Conservation (phyloP, 495 filamentous ascomycete species). For the Lasiosphaeria hispida region DNA sequence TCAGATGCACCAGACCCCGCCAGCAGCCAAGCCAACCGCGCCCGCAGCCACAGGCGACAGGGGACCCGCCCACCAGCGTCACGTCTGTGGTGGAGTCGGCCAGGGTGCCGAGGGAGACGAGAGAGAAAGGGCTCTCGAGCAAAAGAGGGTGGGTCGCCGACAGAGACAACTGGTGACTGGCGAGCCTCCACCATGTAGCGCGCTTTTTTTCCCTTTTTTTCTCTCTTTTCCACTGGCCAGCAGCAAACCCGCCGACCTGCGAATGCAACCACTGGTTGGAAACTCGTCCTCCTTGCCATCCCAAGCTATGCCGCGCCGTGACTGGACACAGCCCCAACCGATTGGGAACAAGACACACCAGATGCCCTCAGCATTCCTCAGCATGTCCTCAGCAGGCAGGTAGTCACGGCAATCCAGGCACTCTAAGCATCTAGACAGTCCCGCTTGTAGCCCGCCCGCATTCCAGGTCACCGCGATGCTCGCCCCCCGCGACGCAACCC, state of each 20-base stretch:
- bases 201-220: conserved; percentile 3
- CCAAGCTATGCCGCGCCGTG: no score
- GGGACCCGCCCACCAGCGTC: no score
- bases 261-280: conserved; percentile 10
- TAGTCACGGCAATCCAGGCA: background rate
- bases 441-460: background rate
- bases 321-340: conserved; percentile 20
- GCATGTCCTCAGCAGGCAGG: background rate
- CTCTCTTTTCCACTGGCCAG: conserved; percentile 1
- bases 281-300: no score
- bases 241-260: background rate
- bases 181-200: background rate
- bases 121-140: no score
- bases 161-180: conserved; percentile 4
- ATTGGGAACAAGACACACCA: conserved; percentile 20
- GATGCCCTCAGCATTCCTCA: background rate
- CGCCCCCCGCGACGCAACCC: no score
- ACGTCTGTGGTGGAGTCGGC: no score
- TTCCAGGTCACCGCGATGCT: no score
- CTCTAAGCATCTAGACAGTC: background rate
- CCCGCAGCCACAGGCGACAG: conserved; percentile 1
- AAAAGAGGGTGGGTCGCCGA: background rate
- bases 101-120: no score
- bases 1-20: background rate
- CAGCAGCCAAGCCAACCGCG: conserved; percentile 1